These are phyloP conservation scores for Amanita muscaria DNA, from an alignment of 768 basidiomycete species.

Conservation along the genomic window DNA sequence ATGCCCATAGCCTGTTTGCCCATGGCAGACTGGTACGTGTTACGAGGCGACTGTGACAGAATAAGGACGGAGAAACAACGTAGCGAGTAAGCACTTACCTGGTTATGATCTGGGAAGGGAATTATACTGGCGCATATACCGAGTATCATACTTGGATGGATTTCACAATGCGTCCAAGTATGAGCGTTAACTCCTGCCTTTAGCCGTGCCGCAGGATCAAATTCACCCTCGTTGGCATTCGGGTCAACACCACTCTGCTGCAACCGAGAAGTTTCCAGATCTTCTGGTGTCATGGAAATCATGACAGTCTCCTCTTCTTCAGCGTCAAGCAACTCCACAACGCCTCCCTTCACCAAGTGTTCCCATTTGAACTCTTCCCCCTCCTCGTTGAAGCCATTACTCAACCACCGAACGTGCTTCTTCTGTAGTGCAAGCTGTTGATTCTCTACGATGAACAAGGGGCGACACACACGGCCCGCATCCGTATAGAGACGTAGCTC, in stretches of 20 bases:
- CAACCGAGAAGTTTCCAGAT: conserved; percentile 76
- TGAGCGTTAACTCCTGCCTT: conserved; percentile 81
- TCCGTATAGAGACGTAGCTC: conserved; percentile 94
- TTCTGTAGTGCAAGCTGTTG: conserved; percentile 79
- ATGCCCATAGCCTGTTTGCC: conserved; percentile 99
- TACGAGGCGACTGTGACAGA: conserved; percentile 81
- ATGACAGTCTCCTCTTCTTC: conserved; percentile 99
- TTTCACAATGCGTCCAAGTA: conserved; percentile 98
- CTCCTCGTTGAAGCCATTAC: conserved; percentile 47
- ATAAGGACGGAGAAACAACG: not conserved
- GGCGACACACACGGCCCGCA: conserved; percentile 93
- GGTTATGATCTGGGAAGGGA: conserved; percentile 99
- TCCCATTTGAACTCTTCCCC: conserved; percentile 77
- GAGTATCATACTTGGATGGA: conserved; percentile 98
- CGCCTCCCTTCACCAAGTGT: conserved; percentile 74
- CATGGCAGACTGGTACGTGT: conserved; percentile 99
- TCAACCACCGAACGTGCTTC: conserved; percentile 72
- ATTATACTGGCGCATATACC: conserved; percentile 99
- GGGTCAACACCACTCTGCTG: conserved; percentile 52
- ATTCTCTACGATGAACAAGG: conserved; percentile 92
- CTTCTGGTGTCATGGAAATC: conserved; percentile 98
- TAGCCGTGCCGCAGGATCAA: conserved; percentile 81
- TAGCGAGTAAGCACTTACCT: conserved; percentile 51
- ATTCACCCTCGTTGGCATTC: conserved; percentile 55
- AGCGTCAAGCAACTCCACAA: conserved; percentile 91